A percentile compares a stretch with the other conserved stretches of the same genome.
These are phyloP conservation scores for Scopulariopsis brevicaulis DNA, from an alignment of 2,329 filamentous ascomycete genomes.

Conservation along the genomic window DNA sequence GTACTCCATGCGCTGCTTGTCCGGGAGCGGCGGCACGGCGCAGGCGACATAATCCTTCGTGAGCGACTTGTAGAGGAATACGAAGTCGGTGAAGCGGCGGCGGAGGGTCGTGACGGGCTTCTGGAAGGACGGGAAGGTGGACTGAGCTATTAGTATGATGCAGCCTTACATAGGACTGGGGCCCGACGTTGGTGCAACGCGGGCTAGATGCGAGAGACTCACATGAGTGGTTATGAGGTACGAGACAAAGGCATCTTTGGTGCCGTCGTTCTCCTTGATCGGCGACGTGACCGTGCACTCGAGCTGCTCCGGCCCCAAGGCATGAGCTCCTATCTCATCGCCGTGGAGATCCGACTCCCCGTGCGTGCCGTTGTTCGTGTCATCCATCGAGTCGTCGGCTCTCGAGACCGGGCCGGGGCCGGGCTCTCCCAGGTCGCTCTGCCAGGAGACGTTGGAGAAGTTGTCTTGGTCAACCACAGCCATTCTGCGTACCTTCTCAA, in stretches of 20 bases:
- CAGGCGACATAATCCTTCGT: conserved; percentile 79
- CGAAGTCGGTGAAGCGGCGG: conserved; percentile 93
- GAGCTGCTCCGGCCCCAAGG: conserved; percentile 45
- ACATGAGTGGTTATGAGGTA: conserved; percentile 90
- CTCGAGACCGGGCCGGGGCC: not conserved
- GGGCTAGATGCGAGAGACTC: conserved; percentile 11
- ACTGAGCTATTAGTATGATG: conserved; percentile 39
- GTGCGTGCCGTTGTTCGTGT: not conserved
- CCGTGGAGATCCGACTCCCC: not conserved
- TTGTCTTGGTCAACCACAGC: conserved; percentile 50
- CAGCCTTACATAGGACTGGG: not conserved
- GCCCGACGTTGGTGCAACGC: not conserved
- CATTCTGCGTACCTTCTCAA: conserved; percentile 13
- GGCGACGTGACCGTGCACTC: conserved; percentile 76
- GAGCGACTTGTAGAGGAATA: conserved; percentile 89
- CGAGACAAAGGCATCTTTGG: conserved; percentile 92
- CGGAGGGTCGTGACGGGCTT: conserved; percentile 69
- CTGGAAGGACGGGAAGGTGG: conserved; percentile 88
- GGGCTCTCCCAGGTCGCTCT: conserved; percentile 42
- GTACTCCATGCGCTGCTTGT: conserved; percentile 99
- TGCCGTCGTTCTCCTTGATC: conserved; percentile 91
- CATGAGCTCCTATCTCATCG: conserved; percentile 6
- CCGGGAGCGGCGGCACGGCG: conserved; percentile 86
- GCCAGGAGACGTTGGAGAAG: conserved; percentile 76
- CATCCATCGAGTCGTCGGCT: not conserved